Base-by-base conservation (phyloP, 1,284 basidiomycete genomes). In the Neotropicomus parvogracilis region DNA sequence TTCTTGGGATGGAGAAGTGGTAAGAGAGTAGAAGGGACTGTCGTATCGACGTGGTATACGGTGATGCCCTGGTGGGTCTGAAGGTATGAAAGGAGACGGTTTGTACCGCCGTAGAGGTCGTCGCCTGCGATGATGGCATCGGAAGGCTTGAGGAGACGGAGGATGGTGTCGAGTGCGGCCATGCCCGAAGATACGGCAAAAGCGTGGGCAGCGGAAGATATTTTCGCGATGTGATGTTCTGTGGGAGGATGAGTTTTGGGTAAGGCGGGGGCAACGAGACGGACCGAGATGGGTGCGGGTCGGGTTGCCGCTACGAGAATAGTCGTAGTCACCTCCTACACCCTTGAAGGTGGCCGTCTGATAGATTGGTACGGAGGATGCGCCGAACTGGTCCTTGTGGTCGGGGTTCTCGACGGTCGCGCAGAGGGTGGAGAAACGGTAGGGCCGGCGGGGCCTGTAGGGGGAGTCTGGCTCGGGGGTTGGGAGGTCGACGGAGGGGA, bases 331-430 rank as follows among this genome's bases (percentile, higher is more conserved):
- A 43, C 90, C 91, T 20, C 80, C 80, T 44, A 97, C 75, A 42
- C 97, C 97, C 73, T 99, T 99, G 83, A 99, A 99, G 1, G 97
- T 99, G 17, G 97, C 86, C 1, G 91, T 89, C 74, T 98, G 95
- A 72, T 99, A 99, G 69, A 99, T 98, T 17, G 97, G 97, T 0
- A 97, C 89, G 10, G 87, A 90, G 54, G 89, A 93, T 49, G 92
- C 87, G 34, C 93, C 94, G 67, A 95, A 91, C 72, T 97, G 95
- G 71, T 99, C 97, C 69, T 95, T 94, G 71, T 89, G 88, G 54
- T 79, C 78, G 0, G 86, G 81, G 55, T 82, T 81, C 62, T 98
- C 95, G 53, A 97, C 91, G 3, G 94, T 95, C 19, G 93, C 94
- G 59, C 93, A 94, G 54, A 91, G 75, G 9, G 91, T 93, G 12